Evolutionary conservation across 164 flowering plant species (phyloP).

Genomic region (Sedum album): DNA sequence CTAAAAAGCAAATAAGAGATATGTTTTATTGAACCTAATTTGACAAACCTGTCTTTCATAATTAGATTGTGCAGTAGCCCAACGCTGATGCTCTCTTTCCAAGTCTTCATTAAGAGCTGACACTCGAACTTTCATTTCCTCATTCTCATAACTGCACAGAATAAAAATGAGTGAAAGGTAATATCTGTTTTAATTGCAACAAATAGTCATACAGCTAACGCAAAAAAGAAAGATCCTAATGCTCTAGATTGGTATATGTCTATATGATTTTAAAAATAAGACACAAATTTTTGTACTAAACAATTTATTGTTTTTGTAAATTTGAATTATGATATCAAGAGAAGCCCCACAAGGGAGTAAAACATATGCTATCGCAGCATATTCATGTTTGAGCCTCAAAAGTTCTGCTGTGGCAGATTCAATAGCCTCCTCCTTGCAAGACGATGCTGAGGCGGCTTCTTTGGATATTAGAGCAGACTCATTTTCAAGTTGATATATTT

Average conservation of each 20-base stretch:
- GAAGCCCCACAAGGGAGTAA: not conserved
- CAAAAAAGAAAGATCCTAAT: not conserved
- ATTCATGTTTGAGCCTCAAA: too few species aligned
- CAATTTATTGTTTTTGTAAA: too few species aligned
- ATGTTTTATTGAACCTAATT: too few species aligned
- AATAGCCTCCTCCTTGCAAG: slow-evolving; percentile 62
- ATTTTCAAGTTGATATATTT: slow-evolving; percentile 54
- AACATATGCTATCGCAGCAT: too few species aligned
- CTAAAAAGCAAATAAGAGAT: too few species aligned
- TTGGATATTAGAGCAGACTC: slow-evolving; percentile 35
- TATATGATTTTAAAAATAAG: too few species aligned
- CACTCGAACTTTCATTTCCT: slow-evolving; percentile 49
- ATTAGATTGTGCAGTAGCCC: slow-evolving; percentile 73
- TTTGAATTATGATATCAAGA: not conserved
- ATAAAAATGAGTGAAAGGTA: slow-evolving; percentile 9
- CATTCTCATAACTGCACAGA: slow-evolving; percentile 41
- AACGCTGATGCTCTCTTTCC: too few species aligned
- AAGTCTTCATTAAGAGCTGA: too few species aligned
- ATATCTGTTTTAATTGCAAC: not conserved
- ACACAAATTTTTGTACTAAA: too few species aligned
- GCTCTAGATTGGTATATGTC: too few species aligned
- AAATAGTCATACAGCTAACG: not conserved
- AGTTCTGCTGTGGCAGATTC: slow-evolving; percentile 27
- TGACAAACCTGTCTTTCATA: slow-evolving; percentile 62
- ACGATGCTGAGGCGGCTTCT: slow-evolving; percentile 48